Percentiles rank a stretch among this genome's conserved stretches.
Evolutionary conservation across 768 basidiomycete species (phyloP).

Genomic region (Kwoniella sp.): DNA sequence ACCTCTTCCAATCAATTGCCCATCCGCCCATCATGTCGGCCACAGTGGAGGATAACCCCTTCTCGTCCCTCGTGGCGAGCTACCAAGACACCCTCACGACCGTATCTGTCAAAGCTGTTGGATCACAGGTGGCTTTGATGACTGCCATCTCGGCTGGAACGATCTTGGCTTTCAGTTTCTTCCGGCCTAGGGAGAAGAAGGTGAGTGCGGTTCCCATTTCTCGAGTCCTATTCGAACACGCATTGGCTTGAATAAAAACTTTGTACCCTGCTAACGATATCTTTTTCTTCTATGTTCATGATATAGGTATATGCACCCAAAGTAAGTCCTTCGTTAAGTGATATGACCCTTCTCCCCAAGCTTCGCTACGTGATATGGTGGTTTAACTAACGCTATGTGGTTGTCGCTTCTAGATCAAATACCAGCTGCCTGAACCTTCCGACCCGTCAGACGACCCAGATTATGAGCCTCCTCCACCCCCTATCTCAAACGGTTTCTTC

Average conservation of each 20-base stretch:
- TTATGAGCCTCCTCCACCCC: conserved; percentile 58
- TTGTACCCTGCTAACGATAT: neutral
- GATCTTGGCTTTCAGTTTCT: conserved; percentile 67
- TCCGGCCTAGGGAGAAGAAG: conserved; percentile 76
- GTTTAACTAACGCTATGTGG: no score
- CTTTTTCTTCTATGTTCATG: neutral
- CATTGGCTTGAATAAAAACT: no score
- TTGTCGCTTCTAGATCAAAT: conserved; percentile 62
- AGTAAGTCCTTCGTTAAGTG: conserved; percentile 52
- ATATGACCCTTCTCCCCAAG: no score
- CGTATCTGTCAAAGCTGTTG: conserved; percentile 55
- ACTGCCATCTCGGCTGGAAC: conserved; percentile 55
- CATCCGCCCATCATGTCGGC: conserved; percentile 27
- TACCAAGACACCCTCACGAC: conserved; percentile 46
- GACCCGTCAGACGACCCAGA: conserved; percentile 46
- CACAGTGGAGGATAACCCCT: conserved; percentile 31
- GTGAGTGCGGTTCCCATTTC: conserved; percentile 59
- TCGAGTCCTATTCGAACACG: no score
- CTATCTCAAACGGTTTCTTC: conserved; percentile 76
- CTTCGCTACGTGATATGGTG: no score
- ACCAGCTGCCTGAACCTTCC: conserved; percentile 58
- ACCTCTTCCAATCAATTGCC: no score
- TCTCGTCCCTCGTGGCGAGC: conserved; percentile 46
- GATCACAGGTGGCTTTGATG: conserved; percentile 57
- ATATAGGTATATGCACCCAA: conserved; percentile 79